Percentiles rank a stretch among this genome's conserved stretches.
These are phyloP conservation scores for Trichoderma sp. DNA, from an alignment of 2,329 filamentous ascomycete species.

Conservation along the genomic window DNA sequence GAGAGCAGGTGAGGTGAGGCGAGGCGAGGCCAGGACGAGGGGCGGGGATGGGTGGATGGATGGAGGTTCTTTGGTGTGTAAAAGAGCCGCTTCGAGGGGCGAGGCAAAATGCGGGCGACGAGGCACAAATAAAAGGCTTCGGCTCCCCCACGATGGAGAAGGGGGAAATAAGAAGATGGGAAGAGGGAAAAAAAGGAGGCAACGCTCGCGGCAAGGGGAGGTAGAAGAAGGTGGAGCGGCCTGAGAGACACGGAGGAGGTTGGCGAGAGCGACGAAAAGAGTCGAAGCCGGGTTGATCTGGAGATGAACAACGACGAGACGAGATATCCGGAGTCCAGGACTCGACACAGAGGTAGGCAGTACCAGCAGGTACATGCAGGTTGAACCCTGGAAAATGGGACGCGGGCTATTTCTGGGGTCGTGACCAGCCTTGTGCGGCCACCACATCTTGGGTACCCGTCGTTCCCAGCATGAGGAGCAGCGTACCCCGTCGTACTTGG, in stretches of 20 bases:
- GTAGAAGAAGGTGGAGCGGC: slow-evolving; percentile 18
- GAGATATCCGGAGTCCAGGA: not conserved
- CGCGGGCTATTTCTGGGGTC: slow-evolving; percentile 19
- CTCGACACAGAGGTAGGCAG: not conserved
- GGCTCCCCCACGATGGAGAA: not conserved
- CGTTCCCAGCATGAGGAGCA: not conserved
- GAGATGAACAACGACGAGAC: not conserved
- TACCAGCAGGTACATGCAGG: not conserved
- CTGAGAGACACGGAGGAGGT: slow-evolving; percentile 13
- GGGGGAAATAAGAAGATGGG: slow-evolving; percentile 1
- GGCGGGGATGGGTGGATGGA: slow-evolving; percentile 11
- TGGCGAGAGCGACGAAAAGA: slow-evolving; percentile 14
- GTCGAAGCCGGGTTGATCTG: slow-evolving; percentile 10
- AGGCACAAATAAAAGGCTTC: slow-evolving; percentile 26
- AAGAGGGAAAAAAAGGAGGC: not conserved
- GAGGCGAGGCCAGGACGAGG: slow-evolving; percentile 25
- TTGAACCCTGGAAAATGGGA: not conserved
- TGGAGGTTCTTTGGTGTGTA: not conserved
- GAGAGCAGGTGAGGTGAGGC: slow-evolving; percentile 20
- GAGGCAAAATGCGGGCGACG: slow-evolving; percentile 26
- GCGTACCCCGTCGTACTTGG: not conserved
- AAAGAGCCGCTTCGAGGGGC: slow-evolving; percentile 17
- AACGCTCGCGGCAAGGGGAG: slow-evolving; percentile 11
- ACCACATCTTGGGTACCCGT: not conserved
- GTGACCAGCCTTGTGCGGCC: slow-evolving; percentile 5